Evolutionary conservation across 2,329 filamentous ascomycete genomes (phyloP).

Genomic region (Cytospora chrysosperma): DNA sequence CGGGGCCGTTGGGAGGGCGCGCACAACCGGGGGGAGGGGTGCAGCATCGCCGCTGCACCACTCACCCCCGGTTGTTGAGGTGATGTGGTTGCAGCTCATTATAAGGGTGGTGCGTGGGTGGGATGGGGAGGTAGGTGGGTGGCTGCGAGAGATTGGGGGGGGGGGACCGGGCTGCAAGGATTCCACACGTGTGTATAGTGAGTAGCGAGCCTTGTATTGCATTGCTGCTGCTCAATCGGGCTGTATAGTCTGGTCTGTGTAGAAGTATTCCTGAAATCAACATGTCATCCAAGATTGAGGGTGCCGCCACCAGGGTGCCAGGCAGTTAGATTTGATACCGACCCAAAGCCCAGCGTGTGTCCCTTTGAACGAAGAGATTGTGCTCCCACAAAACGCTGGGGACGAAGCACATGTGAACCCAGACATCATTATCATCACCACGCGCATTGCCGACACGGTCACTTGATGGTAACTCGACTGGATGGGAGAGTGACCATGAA

Average conservation of each 20-base stretch:
- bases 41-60: too few species aligned
- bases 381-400: too few species aligned
- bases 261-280: not conserved
- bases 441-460: not conserved
- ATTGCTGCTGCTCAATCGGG: not conserved
- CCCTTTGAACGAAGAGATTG: not conserved
- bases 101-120: too few species aligned
- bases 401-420: not conserved
- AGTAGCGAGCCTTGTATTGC: not conserved
- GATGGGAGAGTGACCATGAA: not conserved
- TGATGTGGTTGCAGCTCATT: too few species aligned
- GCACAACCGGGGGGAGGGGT: too few species aligned
- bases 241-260: not conserved
- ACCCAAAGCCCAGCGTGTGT: not conserved
- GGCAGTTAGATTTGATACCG: not conserved
- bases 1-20: too few species aligned
- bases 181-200: not conserved
- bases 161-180: too few species aligned
- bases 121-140: too few species aligned
- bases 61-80: too few species aligned
- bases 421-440: not conserved
- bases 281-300: not conserved
- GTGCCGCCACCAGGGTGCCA: not conserved
- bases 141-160: too few species aligned
- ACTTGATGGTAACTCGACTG: not conserved